Percentiles rank a stretch among this genome's conserved stretches.
Evolutionary conservation across 305 asterid genomes (phyloP).

Genomic region (Solanum aculeatissimum): DNA sequence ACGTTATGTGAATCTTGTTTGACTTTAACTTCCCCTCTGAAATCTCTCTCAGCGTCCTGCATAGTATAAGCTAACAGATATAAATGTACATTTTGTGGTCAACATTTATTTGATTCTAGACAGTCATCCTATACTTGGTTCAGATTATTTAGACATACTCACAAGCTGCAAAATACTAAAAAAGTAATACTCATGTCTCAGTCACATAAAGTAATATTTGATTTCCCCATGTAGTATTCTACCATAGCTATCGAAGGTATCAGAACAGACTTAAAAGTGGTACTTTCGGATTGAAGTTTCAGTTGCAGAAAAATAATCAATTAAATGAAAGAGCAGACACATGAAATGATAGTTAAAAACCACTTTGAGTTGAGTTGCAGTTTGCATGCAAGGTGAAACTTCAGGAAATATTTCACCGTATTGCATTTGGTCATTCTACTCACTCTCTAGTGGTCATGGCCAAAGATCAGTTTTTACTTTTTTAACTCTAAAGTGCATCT

Average conservation of each 20-base stretch:
- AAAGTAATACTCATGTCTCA: neutral
- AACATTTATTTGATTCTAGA: neutral
- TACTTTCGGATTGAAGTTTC: neutral
- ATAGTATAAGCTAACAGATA: too few relatives aligned
- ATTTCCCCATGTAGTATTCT: neutral
- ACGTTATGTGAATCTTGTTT: too few relatives aligned
- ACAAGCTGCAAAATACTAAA: neutral
- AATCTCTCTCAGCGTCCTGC: too few relatives aligned
- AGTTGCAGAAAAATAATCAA: neutral
- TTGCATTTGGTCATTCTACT: neutral
- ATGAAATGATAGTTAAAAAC: neutral
- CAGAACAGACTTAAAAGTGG: neutral
- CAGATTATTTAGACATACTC: neutral
- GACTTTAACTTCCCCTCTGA: too few relatives aligned
- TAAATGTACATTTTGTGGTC: too few relatives aligned
- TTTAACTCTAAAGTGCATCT: neutral
- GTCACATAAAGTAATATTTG: neutral
- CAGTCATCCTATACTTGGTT: neutral
- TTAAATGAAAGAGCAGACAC: neutral
- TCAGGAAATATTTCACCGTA: neutral
- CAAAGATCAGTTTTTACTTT: neutral
- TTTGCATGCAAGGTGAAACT: neutral
- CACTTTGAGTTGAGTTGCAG: neutral
- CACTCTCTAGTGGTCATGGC: neutral
- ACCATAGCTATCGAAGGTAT: neutral